Base-by-base conservation (phyloP, 805 yeast genomes). In the Peterozyma toletana region DNA sequence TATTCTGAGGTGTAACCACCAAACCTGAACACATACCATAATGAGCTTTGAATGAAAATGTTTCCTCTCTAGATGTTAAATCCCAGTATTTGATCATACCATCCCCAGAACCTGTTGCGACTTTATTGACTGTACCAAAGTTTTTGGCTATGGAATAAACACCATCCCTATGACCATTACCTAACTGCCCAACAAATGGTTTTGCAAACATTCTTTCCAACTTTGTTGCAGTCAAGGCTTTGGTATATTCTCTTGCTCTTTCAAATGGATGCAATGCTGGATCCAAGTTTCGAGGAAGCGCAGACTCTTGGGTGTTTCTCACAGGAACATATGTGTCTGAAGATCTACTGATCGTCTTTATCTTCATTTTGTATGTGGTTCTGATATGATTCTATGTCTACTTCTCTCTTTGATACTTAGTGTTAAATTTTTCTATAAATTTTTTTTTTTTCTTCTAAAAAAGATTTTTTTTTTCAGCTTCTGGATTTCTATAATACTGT, bases 251-350 rank as follows among this genome's bases (percentile, higher is more conserved):
- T 58, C 99, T 75, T 5, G 98, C 97, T 53, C 98, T 73, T 65
- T 93, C 98, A 57, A 93, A 91, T 0, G 97, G 99, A 66, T 93
- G 99, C 39, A 93, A 70, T 17, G 91, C 93, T 2, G 99, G 96
- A 58, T 91, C 83, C 53, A 93, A 67, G 63, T 93, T 93, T 47
- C 99, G 75, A 0, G 97, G 91, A 42, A 87, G 62, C 17, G 91
- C 77, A 2, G 91, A 80, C 54, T 88, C 91, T 60, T 93, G 97
- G 0, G 95, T 79, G 62, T 86, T 88, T 51, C 89, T 71, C 37
- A 86, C 96, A 0, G 99, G 98, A 5, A 93, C 86, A 64, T 91
- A 93, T 35, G 83, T 77, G 57, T 93, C 99, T 9, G 96, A 72
- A 4, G 97, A 90, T 56, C 99, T 71, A 47, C 87, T 81, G 35